Evolutionary conservation across 1,139 yeast genomes (phyloP).

Genomic region (Taphrina flavorubra): DNA sequence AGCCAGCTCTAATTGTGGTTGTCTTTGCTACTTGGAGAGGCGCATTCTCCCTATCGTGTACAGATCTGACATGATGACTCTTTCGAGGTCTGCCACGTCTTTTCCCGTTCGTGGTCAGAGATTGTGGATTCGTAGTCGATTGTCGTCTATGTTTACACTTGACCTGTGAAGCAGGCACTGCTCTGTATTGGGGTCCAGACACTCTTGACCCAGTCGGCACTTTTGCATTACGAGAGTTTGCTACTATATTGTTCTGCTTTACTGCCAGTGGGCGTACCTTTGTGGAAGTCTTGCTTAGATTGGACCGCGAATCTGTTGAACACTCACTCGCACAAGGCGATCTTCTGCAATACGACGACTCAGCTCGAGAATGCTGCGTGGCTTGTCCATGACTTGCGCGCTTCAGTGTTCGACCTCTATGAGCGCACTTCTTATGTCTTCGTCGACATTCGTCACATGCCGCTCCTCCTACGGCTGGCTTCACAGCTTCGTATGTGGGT

Average conservation of each 20-base stretch:
- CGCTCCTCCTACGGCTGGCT: not conserved
- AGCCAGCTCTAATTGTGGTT: not conserved
- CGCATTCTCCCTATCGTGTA: not conserved
- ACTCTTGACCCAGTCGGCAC: not conserved
- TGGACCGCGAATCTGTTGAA: not conserved
- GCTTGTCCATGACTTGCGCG: not conserved
- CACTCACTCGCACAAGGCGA: not conserved
- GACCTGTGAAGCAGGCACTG: not conserved
- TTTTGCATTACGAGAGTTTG: not conserved
- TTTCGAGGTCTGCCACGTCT: conserved; percentile 17
- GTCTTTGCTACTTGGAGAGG: not conserved
- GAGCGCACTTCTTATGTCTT: conserved; percentile 27
- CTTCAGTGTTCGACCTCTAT: not conserved
- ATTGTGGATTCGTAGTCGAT: not conserved
- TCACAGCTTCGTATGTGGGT: not conserved
- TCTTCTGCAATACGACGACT: no score
- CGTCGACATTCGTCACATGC: conserved; percentile 30
- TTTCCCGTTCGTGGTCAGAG: conserved; percentile 5
- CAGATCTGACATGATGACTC: not conserved
- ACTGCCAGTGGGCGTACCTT: not conserved
- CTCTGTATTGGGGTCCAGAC: not conserved
- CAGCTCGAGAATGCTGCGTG: not conserved
- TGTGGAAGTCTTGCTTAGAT: not conserved
- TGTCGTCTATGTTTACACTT: no score
- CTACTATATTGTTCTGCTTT: not conserved